Percentiles rank a stretch among this genome's conserved stretches.
Evolutionary conservation across 495 filamentous ascomycete genomes (phyloP).

Genomic region (Trypethelium eluteriae): DNA sequence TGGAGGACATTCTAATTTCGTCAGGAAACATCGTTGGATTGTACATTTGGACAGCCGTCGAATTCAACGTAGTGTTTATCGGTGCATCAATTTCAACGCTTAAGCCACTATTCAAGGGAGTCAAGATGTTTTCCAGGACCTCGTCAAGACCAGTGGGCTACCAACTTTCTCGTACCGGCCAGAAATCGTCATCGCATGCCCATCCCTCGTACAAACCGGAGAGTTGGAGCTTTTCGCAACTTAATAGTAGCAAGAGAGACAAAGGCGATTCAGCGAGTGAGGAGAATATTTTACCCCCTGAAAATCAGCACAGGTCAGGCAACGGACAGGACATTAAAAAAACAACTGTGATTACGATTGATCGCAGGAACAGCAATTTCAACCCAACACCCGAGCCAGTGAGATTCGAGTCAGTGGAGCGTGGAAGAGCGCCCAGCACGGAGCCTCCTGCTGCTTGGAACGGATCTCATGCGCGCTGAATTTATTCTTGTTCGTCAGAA

Average conservation of each 20-base stretch:
- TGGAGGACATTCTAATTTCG: background rate
- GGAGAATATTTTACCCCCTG: slow-evolving; percentile 4
- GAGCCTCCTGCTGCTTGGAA: background rate
- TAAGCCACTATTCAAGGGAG: background rate
- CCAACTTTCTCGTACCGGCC: background rate
- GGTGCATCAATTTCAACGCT: background rate
- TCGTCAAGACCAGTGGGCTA: background rate
- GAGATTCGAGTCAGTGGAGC: background rate
- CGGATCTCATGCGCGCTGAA: background rate
- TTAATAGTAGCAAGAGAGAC: background rate
- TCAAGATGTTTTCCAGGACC: background rate
- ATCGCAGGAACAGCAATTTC: background rate
- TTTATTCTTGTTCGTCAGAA: background rate
- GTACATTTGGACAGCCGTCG: slow-evolving; percentile 3
- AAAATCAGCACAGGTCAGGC: background rate
- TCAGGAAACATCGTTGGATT: background rate
- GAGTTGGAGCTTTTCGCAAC: background rate
- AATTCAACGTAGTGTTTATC: slow-evolving; percentile 4
- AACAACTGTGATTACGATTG: slow-evolving; percentile 7
- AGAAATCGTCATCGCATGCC: background rate
- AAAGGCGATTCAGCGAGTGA: slow-evolving; percentile 7
- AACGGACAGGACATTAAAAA: background rate
- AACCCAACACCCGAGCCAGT: background rate
- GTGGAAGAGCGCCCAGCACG: background rate
- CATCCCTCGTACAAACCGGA: background rate